A percentile compares a stretch with the other conserved stretches of the same genome.
Evolutionary conservation across 305 asterid genomes (phyloP).

Genomic region (Fraxinus platypoda): DNA sequence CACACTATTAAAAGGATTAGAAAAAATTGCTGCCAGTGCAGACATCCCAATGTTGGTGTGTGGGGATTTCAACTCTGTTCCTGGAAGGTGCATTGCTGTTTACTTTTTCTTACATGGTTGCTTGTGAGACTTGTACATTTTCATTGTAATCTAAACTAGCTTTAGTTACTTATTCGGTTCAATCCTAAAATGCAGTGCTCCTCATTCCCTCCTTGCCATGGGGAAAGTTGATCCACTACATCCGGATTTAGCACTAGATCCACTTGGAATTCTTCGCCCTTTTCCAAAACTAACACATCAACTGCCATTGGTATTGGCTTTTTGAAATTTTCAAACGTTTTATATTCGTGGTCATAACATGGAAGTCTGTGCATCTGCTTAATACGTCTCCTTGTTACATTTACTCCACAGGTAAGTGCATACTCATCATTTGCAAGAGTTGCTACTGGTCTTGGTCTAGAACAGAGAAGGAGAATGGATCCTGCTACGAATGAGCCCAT

Average conservation of each 20-base stretch:
- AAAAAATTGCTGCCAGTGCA: slow-evolving; percentile 93
- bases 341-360: background rate
- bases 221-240: slow-evolving; percentile 92
- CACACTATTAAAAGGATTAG: slow-evolving; percentile 89
- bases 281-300: slow-evolving; percentile 61
- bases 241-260: slow-evolving; percentile 73
- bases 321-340: background rate
- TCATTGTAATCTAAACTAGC: background rate
- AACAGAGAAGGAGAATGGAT: slow-evolving; percentile 88
- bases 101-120: slow-evolving; percentile 1
- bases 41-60: slow-evolving; percentile 96
- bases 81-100: slow-evolving; percentile 69
- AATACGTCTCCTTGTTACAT: slow-evolving; percentile 16
- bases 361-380: slow-evolving; percentile 4
- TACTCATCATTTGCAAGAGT: slow-evolving; percentile 87
- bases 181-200: slow-evolving; percentile 62
- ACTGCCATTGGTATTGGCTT: slow-evolving; percentile 70
- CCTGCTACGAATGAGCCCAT: slow-evolving; percentile 82
- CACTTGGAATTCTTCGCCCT: slow-evolving; percentile 83
- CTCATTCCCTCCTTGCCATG: slow-evolving; percentile 93
- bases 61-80: slow-evolving; percentile 89
- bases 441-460: slow-evolving; percentile 63
- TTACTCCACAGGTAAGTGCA: slow-evolving; percentile 77
- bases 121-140: background rate
- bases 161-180: background rate